Percentiles rank a stretch among this genome's conserved stretches.
Conservation (phyloP, 2,329 filamentous ascomycete species). For the Calonectria montana region DNA sequence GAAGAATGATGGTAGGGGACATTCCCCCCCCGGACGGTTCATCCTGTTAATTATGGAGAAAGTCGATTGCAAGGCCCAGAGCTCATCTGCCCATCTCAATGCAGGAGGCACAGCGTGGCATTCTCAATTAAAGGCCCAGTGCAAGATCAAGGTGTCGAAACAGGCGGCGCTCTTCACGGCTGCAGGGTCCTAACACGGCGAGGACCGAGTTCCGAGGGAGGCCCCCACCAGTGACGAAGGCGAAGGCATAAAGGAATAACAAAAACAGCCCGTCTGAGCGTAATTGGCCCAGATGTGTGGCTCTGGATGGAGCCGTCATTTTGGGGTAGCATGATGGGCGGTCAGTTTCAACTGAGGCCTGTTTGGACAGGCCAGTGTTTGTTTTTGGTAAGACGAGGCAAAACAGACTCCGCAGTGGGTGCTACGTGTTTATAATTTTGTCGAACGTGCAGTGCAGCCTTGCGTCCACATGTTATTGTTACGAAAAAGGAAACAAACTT, state of each 20-base stretch:
- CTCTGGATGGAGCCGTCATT: neutral
- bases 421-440: neutral
- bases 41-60: neutral
- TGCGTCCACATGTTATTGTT: neutral
- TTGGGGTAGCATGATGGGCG: neutral
- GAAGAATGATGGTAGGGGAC: neutral
- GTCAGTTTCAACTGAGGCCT: slow-evolving; percentile 1
- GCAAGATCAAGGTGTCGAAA: neutral
- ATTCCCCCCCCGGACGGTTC: neutral
- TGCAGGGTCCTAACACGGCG: neutral
- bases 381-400: neutral
- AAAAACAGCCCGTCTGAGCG: neutral
- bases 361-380: neutral
- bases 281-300: neutral
- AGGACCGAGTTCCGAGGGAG: neutral
- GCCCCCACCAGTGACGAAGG: neutral
- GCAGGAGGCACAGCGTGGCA: slow-evolving; percentile 1
- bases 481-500: neutral
- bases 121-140: neutral
- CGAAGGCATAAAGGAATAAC: neutral
- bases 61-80: neutral
- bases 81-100: slow-evolving; percentile 3
- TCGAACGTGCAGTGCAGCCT: neutral
- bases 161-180: neutral
- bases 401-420: neutral